Evolutionary conservation across 306 rosid genomes (phyloP), one percentile per base, ranked within the genome.

Genomic region (Biancaea sappan): DNA sequence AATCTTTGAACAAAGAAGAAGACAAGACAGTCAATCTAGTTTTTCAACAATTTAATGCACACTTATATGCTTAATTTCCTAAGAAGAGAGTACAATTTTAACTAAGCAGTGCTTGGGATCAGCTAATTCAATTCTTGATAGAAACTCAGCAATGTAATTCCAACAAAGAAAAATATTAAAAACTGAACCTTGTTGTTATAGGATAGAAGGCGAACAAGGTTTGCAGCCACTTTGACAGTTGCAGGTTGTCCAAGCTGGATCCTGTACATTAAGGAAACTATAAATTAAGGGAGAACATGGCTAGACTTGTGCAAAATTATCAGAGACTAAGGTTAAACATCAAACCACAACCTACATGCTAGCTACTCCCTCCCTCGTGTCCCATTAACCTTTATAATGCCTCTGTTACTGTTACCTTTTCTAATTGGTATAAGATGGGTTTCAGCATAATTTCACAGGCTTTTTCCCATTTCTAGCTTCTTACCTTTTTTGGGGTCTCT

Each of bases 231-330:
- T 69, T 95, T 92, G 32, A 95, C 99, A 5, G 99, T 95, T 12
- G 99, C 93, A 75, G 98, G 98, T 78, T 88, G 98, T 68, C 98
- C 98, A 34, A 87, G 92, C 87, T 95, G 99, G 75, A 95, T 90
- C 64, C 99, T 94, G 86, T 14, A 50, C 75, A 84, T 11, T 70
- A 16, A 35, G 19, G 77, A 71, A 78, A 72, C 63, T 40, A 43
- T 8, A 37, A 4, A 66, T 67, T 3, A 73, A n/a, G n/a, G 56
- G 47, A 21, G 2, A 46, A 52, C 40, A 75, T 19, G 72, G 44
- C 41, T 47, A n/a, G 60, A 58, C 29, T 54, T 46, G 31, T 18
- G 21, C 59, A 50, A 46, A 81, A 64, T 60, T 16, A 13, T 18
- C 15, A 52, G 26, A 14, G 40, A 65, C 35, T 8, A 34, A 31